Percentiles rank a stretch among this genome's conserved stretches.
Conservation (phyloP, 805 yeast species). For the Millerozyma acaciae region DNA sequence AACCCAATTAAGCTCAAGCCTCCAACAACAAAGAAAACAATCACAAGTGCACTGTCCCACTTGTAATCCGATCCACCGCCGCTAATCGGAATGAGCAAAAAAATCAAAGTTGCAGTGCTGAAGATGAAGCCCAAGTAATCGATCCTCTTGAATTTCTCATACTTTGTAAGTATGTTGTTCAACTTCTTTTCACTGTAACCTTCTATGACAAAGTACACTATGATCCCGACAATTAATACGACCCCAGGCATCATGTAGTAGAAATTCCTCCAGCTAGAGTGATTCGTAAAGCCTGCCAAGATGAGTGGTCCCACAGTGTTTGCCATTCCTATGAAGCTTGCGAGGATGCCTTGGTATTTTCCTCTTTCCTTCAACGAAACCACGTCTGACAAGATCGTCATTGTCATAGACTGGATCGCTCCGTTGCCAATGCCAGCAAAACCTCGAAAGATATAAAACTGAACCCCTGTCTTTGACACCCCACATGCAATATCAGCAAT, state of each 20-base stretch:
- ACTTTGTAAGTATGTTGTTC: slow-evolving; percentile 24
- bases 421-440: slow-evolving; percentile 57
- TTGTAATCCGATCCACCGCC: slow-evolving; percentile 59
- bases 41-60: slow-evolving; percentile 47
- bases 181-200: slow-evolving; percentile 23
- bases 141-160: slow-evolving; percentile 40
- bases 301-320: slow-evolving; percentile 54
- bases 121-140: slow-evolving; percentile 53
- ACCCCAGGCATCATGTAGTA: slow-evolving; percentile 47
- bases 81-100: slow-evolving; percentile 52
- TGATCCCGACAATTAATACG: slow-evolving; percentile 21
- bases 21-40: slow-evolving; percentile 32
- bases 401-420: slow-evolving; percentile 46
- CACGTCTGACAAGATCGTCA: slow-evolving; percentile 53
- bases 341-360: slow-evolving; percentile 54
- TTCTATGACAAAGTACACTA: slow-evolving; percentile 35
- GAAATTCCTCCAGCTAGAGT: slow-evolving; percentile 50
- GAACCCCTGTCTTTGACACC: slow-evolving; percentile 45
- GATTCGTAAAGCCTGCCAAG: slow-evolving; percentile 47
- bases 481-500: slow-evolving; percentile 49
- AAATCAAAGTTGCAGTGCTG: slow-evolving; percentile 41
- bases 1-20: slow-evolving; percentile 19
- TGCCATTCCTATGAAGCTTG: slow-evolving; percentile 48
- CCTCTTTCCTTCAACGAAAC: slow-evolving; percentile 53
- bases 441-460: slow-evolving; percentile 50